A percentile compares a stretch with the other conserved stretches of the same genome.
Conservation (phyloP, 441 rosid genomes). For the Adansonia rubrostipa region DNA sequence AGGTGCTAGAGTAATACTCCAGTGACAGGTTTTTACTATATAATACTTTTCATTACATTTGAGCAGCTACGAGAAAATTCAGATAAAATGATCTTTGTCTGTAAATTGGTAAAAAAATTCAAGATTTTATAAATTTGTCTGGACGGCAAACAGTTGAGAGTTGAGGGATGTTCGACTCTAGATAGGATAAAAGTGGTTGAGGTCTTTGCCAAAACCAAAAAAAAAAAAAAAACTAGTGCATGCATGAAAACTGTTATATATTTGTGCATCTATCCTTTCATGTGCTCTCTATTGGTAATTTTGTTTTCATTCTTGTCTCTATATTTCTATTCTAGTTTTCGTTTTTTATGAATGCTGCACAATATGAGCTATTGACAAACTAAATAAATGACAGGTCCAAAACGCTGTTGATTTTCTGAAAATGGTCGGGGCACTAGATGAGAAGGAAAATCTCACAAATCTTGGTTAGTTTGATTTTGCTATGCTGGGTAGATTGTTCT, state of each 20-base stretch:
- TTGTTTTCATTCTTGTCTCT: not conserved
- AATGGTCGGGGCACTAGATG: conserved; percentile 92
- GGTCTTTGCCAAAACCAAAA: not conserved
- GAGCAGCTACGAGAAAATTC: not conserved
- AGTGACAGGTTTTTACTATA: not conserved
- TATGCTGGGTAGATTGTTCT: conserved; percentile 25
- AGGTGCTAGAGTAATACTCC: not conserved
- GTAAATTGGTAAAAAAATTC: not conserved
- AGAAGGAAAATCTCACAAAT: conserved; percentile 86
- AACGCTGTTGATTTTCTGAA: conserved; percentile 92
- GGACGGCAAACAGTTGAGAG: not conserved
- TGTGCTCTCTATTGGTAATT: not conserved
- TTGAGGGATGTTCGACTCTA: conserved; percentile 6
- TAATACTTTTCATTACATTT: not conserved
- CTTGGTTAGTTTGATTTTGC: conserved; percentile 68
- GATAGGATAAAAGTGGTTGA: not conserved
- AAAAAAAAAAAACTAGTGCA: not conserved
- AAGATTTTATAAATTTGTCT: not conserved
- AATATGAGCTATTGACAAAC: not conserved
- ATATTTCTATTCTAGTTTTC: not conserved
- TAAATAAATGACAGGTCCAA: conserved; percentile 68
- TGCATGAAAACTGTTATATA: not conserved
- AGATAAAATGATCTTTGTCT: not conserved
- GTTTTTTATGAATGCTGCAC: not conserved
- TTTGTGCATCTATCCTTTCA: not conserved